Base-by-base conservation (phyloP, 805 yeast species). In the Yarrowia osloensis region DNA sequence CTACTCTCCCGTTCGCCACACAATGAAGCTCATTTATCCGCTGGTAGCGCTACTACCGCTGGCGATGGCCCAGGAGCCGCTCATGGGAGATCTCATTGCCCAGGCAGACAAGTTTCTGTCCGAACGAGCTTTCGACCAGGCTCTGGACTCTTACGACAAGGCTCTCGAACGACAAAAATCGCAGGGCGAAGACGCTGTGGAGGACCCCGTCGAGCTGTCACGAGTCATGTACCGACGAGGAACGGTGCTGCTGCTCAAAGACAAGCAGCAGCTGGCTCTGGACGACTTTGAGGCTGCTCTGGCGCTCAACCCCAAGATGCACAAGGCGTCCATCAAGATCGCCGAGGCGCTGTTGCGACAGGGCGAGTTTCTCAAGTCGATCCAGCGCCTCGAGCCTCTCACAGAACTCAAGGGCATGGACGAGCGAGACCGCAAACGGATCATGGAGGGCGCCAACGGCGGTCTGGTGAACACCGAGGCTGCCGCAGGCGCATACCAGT, bases 221-320 rank as follows among this genome's bases (percentile, higher is more conserved):
- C 52, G 66, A 1, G 44, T 61, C 54, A 44, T 61, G 54, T 61
- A 61, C 54, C 39, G 66, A 15, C 66, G 66, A 17, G 66, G 66
- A 15, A 61, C 66, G 17, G 66, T 61, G 9, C 52, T 61, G 42
- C 35, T 61, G 33, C 54, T 61, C 28, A 29, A 35, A 22, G 66
- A 61, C 54, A 61, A 61, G 33, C 66, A 44, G 22, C 40, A 61
- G 52, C 66, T 44, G 40, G 66, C 66, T 7, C 40, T 44, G 55
- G 78, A 80, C 12, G 67, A 66, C 29, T 77, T 77, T 66, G 76
- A 71, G 57, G 74, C 78, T 1, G 82, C 81, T 1, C 73, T 73
- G 55, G 70, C 69, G 33, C 78, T 77, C 68, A 70, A 77, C 24
- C 77, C 78, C 13, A 70, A 71, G 55, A 69, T 77, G 22, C 68